Evolutionary conservation across 352 stramenopile genomes (phyloP).

Genomic region (Globisporangium cystogenes): DNA sequence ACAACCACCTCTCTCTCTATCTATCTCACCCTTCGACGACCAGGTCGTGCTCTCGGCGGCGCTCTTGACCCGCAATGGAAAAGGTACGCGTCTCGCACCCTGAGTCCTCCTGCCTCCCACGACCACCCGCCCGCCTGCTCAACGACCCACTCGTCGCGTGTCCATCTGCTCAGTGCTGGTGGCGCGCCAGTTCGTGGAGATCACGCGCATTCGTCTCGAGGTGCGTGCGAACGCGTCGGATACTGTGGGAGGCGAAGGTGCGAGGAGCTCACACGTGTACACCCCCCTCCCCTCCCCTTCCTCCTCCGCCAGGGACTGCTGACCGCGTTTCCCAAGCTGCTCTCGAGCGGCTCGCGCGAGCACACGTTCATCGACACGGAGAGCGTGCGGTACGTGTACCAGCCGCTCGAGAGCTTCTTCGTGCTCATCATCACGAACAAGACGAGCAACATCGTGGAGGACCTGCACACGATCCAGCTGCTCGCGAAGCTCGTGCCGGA

Average conservation of each 20-base stretch:
- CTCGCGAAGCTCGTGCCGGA: slow-evolving; percentile 97
- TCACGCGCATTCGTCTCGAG: slow-evolving; percentile 98
- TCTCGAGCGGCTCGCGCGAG: slow-evolving; percentile 91
- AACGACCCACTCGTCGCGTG: too few species aligned
- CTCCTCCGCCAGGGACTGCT: slow-evolving; percentile 81
- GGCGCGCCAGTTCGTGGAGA: slow-evolving; percentile 98
- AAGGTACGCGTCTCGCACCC: slow-evolving; percentile 73
- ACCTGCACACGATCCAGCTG: slow-evolving; percentile 97
- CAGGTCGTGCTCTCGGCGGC: slow-evolving; percentile 96
- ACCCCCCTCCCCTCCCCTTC: too few species aligned
- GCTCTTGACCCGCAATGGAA: slow-evolving; percentile 93
- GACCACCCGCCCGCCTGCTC: not conserved
- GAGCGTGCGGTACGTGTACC: slow-evolving; percentile 98
- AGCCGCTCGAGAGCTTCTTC: slow-evolving; percentile 97
- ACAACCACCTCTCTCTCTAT: not conserved
- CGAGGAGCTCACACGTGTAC: too few species aligned
- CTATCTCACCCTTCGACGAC: not conserved
- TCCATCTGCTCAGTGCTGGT: slow-evolving; percentile 78
- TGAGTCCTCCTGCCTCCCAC: too few species aligned
- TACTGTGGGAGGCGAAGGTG: not conserved
- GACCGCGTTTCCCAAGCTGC: slow-evolving; percentile 98
- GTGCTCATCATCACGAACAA: slow-evolving; percentile 99
- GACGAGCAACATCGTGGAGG: slow-evolving; percentile 99
- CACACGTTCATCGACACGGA: slow-evolving; percentile 99
- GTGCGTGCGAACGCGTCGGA: slow-evolving; percentile 19